Evolutionary conservation across 768 basidiomycete genomes (phyloP), one percentile per base, ranked within the genome.

Genomic region (Termitomyces sp.): DNA sequence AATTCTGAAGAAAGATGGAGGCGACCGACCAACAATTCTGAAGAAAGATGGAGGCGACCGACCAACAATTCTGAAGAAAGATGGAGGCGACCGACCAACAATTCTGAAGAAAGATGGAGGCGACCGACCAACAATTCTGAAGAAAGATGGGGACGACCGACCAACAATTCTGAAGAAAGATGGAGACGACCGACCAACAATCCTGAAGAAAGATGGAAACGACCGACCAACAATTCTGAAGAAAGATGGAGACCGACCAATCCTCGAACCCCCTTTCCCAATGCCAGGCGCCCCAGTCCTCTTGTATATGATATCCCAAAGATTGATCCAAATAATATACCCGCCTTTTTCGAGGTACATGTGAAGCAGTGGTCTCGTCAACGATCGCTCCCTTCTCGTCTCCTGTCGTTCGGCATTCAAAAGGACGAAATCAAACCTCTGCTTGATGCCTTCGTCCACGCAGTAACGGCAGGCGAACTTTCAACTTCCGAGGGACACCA

Each of bases 401-500:
- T 89, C 15, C 61, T 69, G 14, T 64, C 72, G 1, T 86, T 83
- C 61, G 87, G 86, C 11, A 72, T 89, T 17, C 79, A 80, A 17
- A 36, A 59, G 2, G 36, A 52, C 0, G 76, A 86, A 58, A 57
- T 79, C 2, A 57, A 58, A 2, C 72, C 71, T 10, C 76, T 87
- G 4, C 77, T 89, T 6, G 62, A 69, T 4, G 66, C 67, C 5
- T 89, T 82, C 61, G 68, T 74, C 10, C 57, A 61, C 4, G 77
- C 74, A 15, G 76, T 86, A 7, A 67, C 70, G 34, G 57, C 68
- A 2, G 81, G 79, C 5, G 56, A 62, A 1, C 69, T 78, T 12
- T 74, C 72, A 2, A 69, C 65, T 12, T 60, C 65, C 2, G 65
- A 68, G 9, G 65, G 64, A 5, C 73, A 72, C 62, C 61, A 72